Base-by-base conservation (phyloP, 352 stramenopile genomes). In the Pythium vanterpoolii region DNA sequence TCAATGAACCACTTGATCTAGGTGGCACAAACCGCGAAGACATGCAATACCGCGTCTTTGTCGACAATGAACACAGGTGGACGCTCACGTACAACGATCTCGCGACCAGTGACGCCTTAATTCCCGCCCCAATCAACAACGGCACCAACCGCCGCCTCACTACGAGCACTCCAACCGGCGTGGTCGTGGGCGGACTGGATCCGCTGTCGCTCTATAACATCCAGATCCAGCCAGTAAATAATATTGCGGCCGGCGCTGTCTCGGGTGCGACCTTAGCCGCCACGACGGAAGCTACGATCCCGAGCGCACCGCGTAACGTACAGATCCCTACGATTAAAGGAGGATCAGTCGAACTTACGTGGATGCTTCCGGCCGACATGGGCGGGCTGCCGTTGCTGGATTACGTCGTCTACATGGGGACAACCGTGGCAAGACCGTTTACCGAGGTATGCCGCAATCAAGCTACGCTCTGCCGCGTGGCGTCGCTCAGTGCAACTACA, bases 1-100 rank as follows among this genome's bases (percentile, higher is more conserved):
- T 90, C 56, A 71, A 74, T n/a, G 73, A 83, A 10, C 81, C 81
- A 0, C 38, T 71, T 0, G 81, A 90, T 43, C 46, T 87, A 8
- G 81, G 81, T 6, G 81, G 81, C 16, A 70, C 64, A 2, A 27
- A 27, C 11, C 47, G 62, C 1, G 63, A 44, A 19, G 44, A 74
- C 8, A 76, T 90, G 57, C 36, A 71, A 4, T 90, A 89, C 40
- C 66, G 52, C 31, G 62, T 90, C 2, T 77, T 74, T 39, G 57
- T 87, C 0, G 72, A 89, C 48, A 54, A 43, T 21, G 56, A 75
- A 6, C 60, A 74, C 31, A 51, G 48, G 0, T 21, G 71, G 2
- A 86, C 79, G 9, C 46, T 90, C 23, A 76, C 70, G 1, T 86
- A 77, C 33, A 40, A 53, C 11, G 46, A 66, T 31, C 30, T 66